phyloP scores from a whole-genome alignment of 2,329 filamentous ascomycete species.

The Seiridium cupressi region DNA sequence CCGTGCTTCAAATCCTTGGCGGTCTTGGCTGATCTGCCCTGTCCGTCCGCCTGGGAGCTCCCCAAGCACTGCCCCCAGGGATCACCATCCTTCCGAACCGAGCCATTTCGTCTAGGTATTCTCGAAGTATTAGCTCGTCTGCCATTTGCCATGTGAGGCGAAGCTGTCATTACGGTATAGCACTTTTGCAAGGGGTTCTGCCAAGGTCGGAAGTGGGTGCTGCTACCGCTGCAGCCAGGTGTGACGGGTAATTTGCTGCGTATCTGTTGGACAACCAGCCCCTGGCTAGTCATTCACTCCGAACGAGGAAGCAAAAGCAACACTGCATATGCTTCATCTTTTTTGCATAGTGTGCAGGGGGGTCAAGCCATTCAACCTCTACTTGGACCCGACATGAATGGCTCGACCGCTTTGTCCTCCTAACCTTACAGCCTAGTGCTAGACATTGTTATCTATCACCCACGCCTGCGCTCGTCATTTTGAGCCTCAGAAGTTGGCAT shows the following conservation, averaged over 20 bases:
- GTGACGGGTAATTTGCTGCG: background rate
- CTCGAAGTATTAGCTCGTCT: background rate
- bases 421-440: too few relatives aligned
- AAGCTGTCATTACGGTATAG: background rate
- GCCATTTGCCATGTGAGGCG: background rate
- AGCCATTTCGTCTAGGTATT: conserved; percentile 1
- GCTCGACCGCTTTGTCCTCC: too few relatives aligned
- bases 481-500: background rate
- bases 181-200: background rate
- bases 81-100: conserved; percentile 13
- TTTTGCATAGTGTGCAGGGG: too few relatives aligned
- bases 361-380: too few relatives aligned
- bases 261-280: background rate
- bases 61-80: conserved; percentile 13
- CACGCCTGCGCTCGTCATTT: background rate
- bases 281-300: background rate
- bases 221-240: background rate
- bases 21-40: background rate
- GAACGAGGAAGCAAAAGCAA: background rate
- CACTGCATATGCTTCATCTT: background rate
- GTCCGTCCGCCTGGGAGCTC: background rate
- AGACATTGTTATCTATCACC: too few relatives aligned
- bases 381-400: too few relatives aligned
- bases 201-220: background rate
- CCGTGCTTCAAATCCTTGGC: background rate